phyloP scores from a whole-genome alignment of 2,329 filamentous ascomycete genomes.

The Fonsecaea erecta region DNA sequence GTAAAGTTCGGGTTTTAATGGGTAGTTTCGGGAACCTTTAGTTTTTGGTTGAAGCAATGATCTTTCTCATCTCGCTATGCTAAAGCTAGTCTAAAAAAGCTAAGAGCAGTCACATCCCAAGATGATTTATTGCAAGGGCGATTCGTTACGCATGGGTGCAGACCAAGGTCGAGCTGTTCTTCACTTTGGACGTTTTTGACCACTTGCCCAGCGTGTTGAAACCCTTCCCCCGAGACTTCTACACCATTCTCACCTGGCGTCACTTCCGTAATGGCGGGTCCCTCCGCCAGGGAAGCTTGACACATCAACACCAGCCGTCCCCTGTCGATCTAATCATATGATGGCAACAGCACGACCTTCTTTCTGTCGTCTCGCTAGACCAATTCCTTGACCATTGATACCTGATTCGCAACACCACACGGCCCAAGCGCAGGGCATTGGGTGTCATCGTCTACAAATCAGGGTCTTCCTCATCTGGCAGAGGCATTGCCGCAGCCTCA shows the following conservation, averaged over 20 bases:
- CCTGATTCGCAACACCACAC: slow-evolving; percentile 6
- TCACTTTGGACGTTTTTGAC: background rate
- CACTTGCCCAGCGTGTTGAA: background rate
- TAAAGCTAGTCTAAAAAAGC: slow-evolving; percentile 21
- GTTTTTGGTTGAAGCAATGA: background rate
- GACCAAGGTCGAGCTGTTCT: background rate
- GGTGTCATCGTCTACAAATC: slow-evolving; percentile 50
- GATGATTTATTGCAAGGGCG: background rate
- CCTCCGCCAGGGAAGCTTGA: background rate
- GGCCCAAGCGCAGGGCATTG: background rate
- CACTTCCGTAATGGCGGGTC: background rate
- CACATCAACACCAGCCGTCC: background rate
- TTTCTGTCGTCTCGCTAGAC: slow-evolving; percentile 32
- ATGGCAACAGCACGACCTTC: slow-evolving; percentile 30
- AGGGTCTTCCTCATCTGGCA: slow-evolving; percentile 92
- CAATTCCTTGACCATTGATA: slow-evolving; percentile 18
- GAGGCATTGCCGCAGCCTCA: slow-evolving; percentile 76
- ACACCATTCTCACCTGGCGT: background rate
- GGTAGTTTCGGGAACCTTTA: background rate
- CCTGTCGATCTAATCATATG: background rate
- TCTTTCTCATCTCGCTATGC: slow-evolving; percentile 21
- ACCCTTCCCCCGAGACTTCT: background rate
- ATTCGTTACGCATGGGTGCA: background rate
- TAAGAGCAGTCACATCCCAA: slow-evolving; percentile 11
- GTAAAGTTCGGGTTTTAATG: background rate